Evolutionary conservation across 768 basidiomycete species (phyloP).

Genomic region (Suillus alpinus): DNA sequence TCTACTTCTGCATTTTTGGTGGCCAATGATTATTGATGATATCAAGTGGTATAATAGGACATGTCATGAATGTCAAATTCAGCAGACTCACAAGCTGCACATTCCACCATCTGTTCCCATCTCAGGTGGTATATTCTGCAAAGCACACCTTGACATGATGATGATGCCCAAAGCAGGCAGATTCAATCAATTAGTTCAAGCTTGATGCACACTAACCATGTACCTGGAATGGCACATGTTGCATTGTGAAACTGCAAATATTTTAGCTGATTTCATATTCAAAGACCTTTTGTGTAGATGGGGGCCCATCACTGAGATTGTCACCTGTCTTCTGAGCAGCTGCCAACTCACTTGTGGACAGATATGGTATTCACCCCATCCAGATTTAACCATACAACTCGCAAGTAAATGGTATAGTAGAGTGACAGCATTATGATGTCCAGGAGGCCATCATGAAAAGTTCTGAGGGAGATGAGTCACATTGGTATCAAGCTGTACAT

Average conservation of each 20-base stretch:
- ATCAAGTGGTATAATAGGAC: background rate
- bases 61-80: background rate
- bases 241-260: slow-evolving; percentile 16
- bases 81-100: background rate
- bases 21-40: background rate
- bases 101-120: background rate
- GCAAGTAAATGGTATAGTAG: background rate
- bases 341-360: rapidly evolving
- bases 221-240: slow-evolving; percentile 30
- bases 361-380: slow-evolving; percentile 1
- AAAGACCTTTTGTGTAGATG: slow-evolving; percentile 17
- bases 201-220: background rate
- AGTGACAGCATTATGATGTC: no score
- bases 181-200: slow-evolving; percentile 19
- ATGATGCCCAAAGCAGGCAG: slow-evolving; percentile 1
- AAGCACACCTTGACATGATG: background rate
- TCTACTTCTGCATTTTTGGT: background rate
- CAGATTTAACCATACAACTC: background rate
- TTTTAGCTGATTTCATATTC: slow-evolving; percentile 11
- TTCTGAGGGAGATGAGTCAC: background rate
- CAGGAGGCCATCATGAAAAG: no score
- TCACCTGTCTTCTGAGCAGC: background rate
- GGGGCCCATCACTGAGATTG: slow-evolving; percentile 2
- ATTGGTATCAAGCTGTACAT: no score
- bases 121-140: background rate